Conservation (phyloP, 2,329 filamentous ascomycete species). For the Sphaerulina musiva region DNA sequence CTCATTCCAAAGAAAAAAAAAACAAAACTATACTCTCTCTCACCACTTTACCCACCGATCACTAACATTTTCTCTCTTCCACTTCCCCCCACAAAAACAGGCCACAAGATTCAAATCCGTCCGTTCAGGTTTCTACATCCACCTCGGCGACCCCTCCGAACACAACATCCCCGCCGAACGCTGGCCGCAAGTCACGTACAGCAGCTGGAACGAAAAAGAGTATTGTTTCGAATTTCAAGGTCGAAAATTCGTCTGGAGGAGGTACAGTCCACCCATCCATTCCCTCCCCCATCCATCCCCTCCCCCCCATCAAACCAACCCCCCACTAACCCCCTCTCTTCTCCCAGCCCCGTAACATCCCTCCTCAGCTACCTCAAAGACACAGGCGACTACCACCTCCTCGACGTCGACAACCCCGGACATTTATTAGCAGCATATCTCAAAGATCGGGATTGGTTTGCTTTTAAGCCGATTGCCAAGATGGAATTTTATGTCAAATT, state of each 20-base stretch:
- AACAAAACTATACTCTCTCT: no score
- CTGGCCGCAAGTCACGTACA: constrained; percentile 8
- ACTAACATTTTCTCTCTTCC: no score
- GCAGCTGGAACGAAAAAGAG: constrained; percentile 1
- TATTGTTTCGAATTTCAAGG: constrained; percentile 7
- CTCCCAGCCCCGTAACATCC: constrained; percentile 1
- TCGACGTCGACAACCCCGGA: background rate
- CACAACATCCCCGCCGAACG: background rate
- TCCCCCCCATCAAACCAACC: background rate
- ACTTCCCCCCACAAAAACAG: no score
- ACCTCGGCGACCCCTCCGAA: constrained; percentile 10
- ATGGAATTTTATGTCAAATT: constrained; percentile 10
- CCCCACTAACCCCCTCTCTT: background rate
- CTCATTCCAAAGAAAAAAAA: no score
- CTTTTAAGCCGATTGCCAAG: constrained; percentile 1
- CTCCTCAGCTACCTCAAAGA: constrained; percentile 3
- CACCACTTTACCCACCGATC: no score
- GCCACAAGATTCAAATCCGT: constrained; percentile 3
- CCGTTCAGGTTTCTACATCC: constrained; percentile 7
- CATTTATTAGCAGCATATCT: constrained; percentile 7
- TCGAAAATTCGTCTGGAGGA: constrained; percentile 9
- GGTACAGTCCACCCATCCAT: no score
- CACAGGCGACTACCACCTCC: constrained; percentile 6
- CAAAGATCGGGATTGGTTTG: constrained; percentile 3
- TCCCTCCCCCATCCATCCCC: background rate